Base-by-base conservation (phyloP, 352 stramenopile species). In the Blastocystis sp. region DNA sequence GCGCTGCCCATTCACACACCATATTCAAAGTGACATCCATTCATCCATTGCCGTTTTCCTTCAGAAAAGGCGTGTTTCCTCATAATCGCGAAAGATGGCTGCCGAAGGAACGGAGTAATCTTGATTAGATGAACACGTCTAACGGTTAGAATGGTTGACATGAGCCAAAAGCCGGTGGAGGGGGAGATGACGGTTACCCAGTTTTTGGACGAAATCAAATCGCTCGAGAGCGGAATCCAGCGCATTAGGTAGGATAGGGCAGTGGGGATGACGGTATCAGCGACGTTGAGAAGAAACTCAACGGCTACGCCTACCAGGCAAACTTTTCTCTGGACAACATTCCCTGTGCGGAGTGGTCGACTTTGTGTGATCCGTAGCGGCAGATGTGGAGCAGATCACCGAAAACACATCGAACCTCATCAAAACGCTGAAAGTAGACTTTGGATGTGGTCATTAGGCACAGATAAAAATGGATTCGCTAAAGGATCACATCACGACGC, bases 291-390 rank as follows among this genome's bases (percentile, higher is more conserved):
- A 63, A 79, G 28, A 87, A 87, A 34, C 40, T 87, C 21, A 87
- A 65, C 6, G 77, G 62, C 14, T 87, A 87, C 79, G 77, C 77
- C 0, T 48, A 87, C 38, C 62, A 87, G 38, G 77, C 77, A 14
- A 79, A 87, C 19, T 63, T 78, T 61, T 87, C 77, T 19, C 40
- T 87, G 48, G 77, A 87, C 45, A 77, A 87, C 48, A 63, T 87
- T 77, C 77, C 77, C 21, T 66, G 71, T 81, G 24, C 7, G 64
- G 40, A 28, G 14, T 43, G 10, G 19, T 21, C 10, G 17, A n/a
- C 45, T 24, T 11, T 7, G 38, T 48, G n/a, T 81, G 9, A 64
- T 54, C 14, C 2, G 21, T 81, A 81, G 65, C 77, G 10, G 62
- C 7, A 34, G 65, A 74, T 87, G 77, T 87, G 62, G 65, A 87